Percentiles rank a stretch among this genome's conserved stretches.
phyloP scores from a whole-genome alignment of 176 grass and related monocot species.

The Oropetium thomaeum region DNA sequence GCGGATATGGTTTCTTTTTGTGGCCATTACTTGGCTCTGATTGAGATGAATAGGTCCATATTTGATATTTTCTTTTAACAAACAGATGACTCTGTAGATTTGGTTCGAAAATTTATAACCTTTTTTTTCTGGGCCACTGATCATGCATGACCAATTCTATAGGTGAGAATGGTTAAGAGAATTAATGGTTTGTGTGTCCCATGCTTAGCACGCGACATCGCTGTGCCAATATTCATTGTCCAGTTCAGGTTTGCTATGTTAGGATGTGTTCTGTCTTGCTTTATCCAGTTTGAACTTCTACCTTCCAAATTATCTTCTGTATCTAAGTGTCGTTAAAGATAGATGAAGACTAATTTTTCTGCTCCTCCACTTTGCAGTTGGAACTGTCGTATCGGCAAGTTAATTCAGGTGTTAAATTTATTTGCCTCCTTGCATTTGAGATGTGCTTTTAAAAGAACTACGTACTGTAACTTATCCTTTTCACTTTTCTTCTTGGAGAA shows the following conservation, averaged over 20 bases:
- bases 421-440: constrained; percentile 4
- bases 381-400: neutral
- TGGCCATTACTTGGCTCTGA: neutral
- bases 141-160: neutral
- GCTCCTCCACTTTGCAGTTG: neutral
- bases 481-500: constrained; percentile 8
- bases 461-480: neutral
- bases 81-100: neutral
- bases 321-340: neutral
- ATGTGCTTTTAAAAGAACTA: neutral
- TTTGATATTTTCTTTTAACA: neutral
- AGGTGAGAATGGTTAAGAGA: neutral
- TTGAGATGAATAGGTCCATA: neutral
- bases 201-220: neutral
- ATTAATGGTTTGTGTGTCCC: neutral
- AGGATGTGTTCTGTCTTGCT: neutral
- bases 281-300: neutral
- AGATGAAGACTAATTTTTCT: constrained; percentile 23
- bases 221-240: neutral
- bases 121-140: neutral
- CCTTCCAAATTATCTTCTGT: neutral
- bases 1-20: neutral
- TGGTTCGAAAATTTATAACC: neutral
- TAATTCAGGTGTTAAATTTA: constrained; percentile 9
- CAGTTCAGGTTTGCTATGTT: neutral